Base-by-base conservation (phyloP, 225 moss, liverwort and hornwort genomes). In the Sphagnum tenellum region DNA sequence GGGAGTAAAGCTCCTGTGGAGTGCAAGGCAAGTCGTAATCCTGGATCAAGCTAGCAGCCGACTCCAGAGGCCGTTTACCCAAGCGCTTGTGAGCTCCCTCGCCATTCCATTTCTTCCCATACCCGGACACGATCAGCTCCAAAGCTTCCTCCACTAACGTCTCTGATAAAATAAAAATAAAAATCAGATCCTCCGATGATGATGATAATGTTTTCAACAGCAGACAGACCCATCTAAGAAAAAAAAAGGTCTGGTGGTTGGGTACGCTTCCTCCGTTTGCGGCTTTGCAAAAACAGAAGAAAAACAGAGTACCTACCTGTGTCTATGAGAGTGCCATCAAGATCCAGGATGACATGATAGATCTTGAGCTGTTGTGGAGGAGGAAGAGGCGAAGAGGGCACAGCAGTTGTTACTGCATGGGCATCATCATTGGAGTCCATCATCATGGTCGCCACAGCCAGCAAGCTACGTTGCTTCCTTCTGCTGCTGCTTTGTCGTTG, bases 291-390 rank as follows among this genome's bases (percentile, higher is more conserved):
- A 29, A 29, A 29, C 29, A 29, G 29, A 29, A 29, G 29, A 29
- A 29, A 29, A 29, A 29, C 29, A 29, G 29, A 29, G 29, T 29
- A 52, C 67, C 52, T 48, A 83, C 86, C 90, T 49, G 92, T 89
- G 70, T 92, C 88, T 11, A 92, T 79, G 4, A 92, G 75, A 5
- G 92, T 92, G 57, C 92, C 92, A 48, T 92, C 92, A 56, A 92
- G 85, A 67, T 92, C 92, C 57, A 89, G 72, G 62, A 92, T 75
- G 4, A 89, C 65, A n/a, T 72, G 73, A 14, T 79, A 67, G 12
- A 49, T 71, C 29, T 29, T 29, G 29, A 29, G 29, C 29, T 29
- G 29, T 29, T 29, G 29, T 29, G 29, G 29, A 29, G 29, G 29
- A 29, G 29, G 29, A 29, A 29, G 29, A 29, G 29, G 29, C 29